phyloP scores from a whole-genome alignment of 2,329 filamentous ascomycete species.

The Thelonectria blattea region DNA sequence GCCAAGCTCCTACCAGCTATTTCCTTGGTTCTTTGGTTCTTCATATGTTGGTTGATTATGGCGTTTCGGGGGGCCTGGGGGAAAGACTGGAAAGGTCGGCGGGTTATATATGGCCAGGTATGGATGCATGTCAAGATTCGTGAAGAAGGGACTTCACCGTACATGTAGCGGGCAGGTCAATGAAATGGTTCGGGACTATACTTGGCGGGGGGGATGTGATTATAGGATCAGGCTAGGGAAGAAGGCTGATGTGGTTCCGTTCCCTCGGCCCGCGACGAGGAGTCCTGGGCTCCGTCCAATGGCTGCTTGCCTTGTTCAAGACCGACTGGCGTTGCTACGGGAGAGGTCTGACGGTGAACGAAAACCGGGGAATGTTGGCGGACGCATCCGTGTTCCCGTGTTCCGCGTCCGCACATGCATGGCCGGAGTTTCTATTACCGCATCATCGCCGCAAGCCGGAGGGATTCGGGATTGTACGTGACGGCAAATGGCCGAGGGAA shows the following conservation, averaged over 20 bases:
- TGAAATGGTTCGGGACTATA: neutral
- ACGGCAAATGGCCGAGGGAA: slow-evolving; percentile 18
- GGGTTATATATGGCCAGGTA: neutral
- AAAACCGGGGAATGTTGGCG: slow-evolving; percentile 11
- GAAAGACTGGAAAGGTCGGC: neutral
- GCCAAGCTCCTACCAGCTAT: neutral
- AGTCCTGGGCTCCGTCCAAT: slow-evolving; percentile 13
- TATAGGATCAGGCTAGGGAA: neutral
- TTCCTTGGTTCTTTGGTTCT: neutral
- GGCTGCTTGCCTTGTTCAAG: neutral
- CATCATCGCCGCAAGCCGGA: slow-evolving; percentile 23
- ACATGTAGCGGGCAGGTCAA: neutral
- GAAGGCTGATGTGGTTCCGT: neutral
- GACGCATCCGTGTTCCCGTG: slow-evolving; percentile 14
- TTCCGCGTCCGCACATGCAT: slow-evolving; percentile 11
- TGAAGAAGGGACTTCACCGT: neutral
- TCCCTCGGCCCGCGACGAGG: slow-evolving; percentile 15
- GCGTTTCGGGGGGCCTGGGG: slow-evolving; percentile 10
- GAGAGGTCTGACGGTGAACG: neutral
- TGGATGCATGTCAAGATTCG: neutral
- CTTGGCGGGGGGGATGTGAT: neutral
- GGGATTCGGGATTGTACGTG: slow-evolving; percentile 10
- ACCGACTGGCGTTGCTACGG: neutral
- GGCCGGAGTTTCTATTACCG: slow-evolving; percentile 14
- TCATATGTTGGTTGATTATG: slow-evolving; percentile 4